phyloP scores from a whole-genome alignment of 2,329 filamentous ascomycete genomes.

The Paraphaeosphaeria sporulosa region DNA sequence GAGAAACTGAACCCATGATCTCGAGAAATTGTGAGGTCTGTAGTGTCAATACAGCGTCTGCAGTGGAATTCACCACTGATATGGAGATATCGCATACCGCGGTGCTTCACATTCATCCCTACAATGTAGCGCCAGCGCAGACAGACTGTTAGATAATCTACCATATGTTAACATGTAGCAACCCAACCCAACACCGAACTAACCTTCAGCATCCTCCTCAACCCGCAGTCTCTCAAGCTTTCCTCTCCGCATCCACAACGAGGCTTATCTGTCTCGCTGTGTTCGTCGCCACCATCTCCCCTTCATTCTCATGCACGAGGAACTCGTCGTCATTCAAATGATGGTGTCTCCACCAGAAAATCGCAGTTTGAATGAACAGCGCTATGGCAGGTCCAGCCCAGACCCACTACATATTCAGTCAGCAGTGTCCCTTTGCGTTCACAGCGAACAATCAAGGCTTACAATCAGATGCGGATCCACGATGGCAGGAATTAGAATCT shows the following conservation, averaged over 20 bases:
- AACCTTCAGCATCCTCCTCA: neutral
- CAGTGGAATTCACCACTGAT: too few relatives aligned
- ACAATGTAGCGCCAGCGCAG: too few relatives aligned
- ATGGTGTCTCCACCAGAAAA: conserved; percentile 59
- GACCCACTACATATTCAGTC: conserved; percentile 44
- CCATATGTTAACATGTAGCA: too few relatives aligned
- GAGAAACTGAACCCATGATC: too few relatives aligned
- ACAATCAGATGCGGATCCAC: conserved; percentile 56
- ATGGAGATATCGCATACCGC: too few relatives aligned
- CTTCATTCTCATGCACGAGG: conserved; percentile 26
- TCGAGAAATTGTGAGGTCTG: too few relatives aligned
- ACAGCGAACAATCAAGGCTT: conserved; percentile 6
- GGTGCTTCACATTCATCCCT: too few relatives aligned
- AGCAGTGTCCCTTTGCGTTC: neutral
- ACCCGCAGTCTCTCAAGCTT: neutral
- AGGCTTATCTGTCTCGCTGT: neutral
- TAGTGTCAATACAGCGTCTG: neutral
- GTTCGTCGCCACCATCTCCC: neutral
- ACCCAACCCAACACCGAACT: too few relatives aligned
- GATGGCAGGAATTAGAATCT: conserved; percentile 55
- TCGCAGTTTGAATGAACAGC: conserved; percentile 55
- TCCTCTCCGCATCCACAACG: neutral
- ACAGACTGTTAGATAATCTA: too few relatives aligned
- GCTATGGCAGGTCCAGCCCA: conserved; percentile 60
- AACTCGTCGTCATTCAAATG: conserved; percentile 60